These are phyloP conservation scores for Eucalyptus tenuipes DNA, from an alignment of 345 rosid species.

Conservation along the genomic window DNA sequence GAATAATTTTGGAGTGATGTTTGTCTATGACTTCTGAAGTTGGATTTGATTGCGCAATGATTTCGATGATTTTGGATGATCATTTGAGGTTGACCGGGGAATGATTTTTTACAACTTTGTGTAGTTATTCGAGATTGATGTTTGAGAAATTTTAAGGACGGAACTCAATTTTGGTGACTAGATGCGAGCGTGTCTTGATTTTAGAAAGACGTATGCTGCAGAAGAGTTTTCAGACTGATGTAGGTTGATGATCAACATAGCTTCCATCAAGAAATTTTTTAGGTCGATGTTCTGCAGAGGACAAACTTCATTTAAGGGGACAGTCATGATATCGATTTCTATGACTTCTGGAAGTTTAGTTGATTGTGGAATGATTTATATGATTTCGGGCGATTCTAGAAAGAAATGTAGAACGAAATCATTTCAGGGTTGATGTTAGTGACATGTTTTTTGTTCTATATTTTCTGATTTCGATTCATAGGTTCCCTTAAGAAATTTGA, in stretches of 20 bases:
- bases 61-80: background rate
- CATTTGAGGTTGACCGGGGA: background rate
- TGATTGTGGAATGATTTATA: background rate
- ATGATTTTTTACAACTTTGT: background rate
- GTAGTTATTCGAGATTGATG: background rate
- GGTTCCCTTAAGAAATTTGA: background rate
- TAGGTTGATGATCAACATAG: no score
- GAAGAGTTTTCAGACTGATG: background rate
- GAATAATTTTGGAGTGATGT: background rate
- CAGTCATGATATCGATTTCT: background rate
- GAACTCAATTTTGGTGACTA: background rate
- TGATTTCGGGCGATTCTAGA: no score
- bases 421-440: background rate
- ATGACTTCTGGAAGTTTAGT: background rate
- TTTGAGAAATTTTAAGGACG: background rate
- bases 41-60: background rate
- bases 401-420: background rate
- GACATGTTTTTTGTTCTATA: background rate
- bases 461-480: background rate
- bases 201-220: background rate
- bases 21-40: background rate
- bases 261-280: no score
- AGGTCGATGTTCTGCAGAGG: no score
- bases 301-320: background rate
- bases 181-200: background rate